phyloP scores from a whole-genome alignment of 106 monocot species.

The Cymbidium sinense region DNA sequence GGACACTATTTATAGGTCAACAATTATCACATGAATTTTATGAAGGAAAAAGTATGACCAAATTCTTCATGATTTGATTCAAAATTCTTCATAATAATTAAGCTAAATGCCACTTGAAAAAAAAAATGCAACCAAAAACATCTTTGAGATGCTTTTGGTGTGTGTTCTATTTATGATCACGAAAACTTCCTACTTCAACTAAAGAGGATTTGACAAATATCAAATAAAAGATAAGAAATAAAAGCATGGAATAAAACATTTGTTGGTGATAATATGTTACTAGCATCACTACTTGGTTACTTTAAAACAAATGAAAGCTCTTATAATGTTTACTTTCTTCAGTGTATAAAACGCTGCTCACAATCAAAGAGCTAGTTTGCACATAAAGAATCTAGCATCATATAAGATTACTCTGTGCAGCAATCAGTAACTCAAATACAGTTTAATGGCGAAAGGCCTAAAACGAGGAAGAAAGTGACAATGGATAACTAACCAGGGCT shows the following conservation, averaged over 20 bases:
- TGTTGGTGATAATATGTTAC: background rate
- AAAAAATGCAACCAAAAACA: background rate
- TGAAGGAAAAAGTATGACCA: too few relatives aligned
- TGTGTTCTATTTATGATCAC: background rate
- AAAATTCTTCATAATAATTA: too few relatives aligned
- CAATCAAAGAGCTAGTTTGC: too few relatives aligned
- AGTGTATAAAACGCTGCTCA: background rate
- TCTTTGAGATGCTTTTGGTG: background rate
- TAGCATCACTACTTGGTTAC: background rate
- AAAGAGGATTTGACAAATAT: background rate
- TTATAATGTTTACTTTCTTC: background rate
- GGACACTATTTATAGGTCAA: too few relatives aligned
- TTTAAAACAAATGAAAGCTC: background rate
- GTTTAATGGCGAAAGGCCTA: background rate
- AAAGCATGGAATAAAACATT: background rate
- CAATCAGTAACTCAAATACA: background rate
- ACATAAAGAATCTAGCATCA: background rate
- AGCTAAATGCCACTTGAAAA: background rate
- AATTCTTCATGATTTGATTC: too few relatives aligned
- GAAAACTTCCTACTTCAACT: background rate
- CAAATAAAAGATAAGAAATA: background rate
- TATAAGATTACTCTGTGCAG: background rate
- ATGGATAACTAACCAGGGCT: conserved; percentile 52
- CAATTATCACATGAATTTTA: too few relatives aligned
- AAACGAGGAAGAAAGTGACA: background rate